Evolutionary conservation across 345 rosid species (phyloP), one percentile per base, ranked within the genome.

Genomic region (Eucalyptus sp.): DNA sequence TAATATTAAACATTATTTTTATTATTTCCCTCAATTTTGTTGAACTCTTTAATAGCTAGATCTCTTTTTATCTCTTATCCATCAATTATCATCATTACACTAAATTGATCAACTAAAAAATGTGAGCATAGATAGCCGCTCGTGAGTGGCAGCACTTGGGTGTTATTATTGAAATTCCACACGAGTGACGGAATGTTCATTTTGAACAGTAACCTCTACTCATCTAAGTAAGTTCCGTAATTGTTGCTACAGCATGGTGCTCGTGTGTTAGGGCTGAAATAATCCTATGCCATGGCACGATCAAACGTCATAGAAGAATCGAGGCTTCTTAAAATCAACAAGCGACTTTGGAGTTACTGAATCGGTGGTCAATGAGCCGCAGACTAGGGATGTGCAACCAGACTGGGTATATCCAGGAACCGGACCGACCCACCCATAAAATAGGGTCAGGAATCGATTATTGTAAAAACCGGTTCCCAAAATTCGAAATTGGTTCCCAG

Each of bases 111-210:
- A 31, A 8, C 43, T 66, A 2, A 3, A 8, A 66, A 68, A 31
- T 5, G 44, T 11, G 4, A 10, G 43, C 80, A 31, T 31, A 16
- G 43, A 17, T 31, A 12, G 79, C 7, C 1, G 1, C 10, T 52
- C 4, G 15, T 27, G 7, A 60, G 37, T 7, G 10, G 11, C 43
- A 3, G 1, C 22, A 16, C 11, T 33, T 8, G 7, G 41, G 13
- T 8, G 43, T 68, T 17, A 33, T 33, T 16, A 16, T 68, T 68
- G 7, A 5, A 9, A 68, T 68, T 68, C 22, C 6, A 14, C 2
- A 0, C 0, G 7, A 0, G 9, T 0, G 3, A 29, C 0, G 5
- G 8, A 29, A 64, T 64, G 1, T 33, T n/a, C 3, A 0, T 33
- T 68, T 68, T 33, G 24, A 68, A 2, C 0, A 0, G 1, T 10